phyloP scores from a whole-genome alignment of 225 moss, liverwort and hornwort species.

The Asterella californica region DNA sequence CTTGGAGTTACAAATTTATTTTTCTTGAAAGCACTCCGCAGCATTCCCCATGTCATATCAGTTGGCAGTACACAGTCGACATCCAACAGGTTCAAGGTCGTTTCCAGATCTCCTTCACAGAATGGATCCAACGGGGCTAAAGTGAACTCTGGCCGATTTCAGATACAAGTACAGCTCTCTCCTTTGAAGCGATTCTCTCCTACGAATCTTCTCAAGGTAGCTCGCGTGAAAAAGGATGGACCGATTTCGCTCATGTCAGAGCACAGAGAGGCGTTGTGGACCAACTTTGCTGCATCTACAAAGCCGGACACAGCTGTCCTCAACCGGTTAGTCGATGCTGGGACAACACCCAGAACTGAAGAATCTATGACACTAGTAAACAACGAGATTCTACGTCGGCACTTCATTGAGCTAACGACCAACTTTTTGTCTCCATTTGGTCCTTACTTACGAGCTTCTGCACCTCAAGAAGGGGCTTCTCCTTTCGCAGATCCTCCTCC shows the following conservation, averaged over 20 bases:
- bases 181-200: conserved; percentile 95
- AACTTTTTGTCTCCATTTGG: conserved; percentile 97
- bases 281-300: conserved; percentile 74
- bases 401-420: conserved; percentile 89
- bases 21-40: conserved; percentile 86
- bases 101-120: conserved; percentile 36
- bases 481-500: conserved; percentile 95
- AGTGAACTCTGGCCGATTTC: conserved; percentile 29
- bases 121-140: conserved; percentile 36
- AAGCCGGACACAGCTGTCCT: conserved; percentile 95
- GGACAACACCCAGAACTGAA: conserved; percentile 80
- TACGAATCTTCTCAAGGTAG: conserved; percentile 84
- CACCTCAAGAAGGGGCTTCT: conserved; percentile 89
- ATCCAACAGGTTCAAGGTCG: conserved; percentile 56
- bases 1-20: conserved; percentile 96
- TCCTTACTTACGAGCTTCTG: conserved; percentile 84
- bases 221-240: conserved; percentile 88
- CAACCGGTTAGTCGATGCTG: conserved; percentile 90
- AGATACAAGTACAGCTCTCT: conserved; percentile 55
- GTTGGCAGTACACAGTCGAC: conserved; percentile 61
- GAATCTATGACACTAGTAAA: conserved; percentile 97
- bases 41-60: conserved; percentile 87
- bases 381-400: conserved; percentile 91
- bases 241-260: conserved; percentile 94
- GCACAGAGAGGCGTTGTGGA: conserved; percentile 94